These are phyloP conservation scores for Rugosomyces carneus DNA, from an alignment of 1,284 basidiomycete genomes.

Conservation along the genomic window DNA sequence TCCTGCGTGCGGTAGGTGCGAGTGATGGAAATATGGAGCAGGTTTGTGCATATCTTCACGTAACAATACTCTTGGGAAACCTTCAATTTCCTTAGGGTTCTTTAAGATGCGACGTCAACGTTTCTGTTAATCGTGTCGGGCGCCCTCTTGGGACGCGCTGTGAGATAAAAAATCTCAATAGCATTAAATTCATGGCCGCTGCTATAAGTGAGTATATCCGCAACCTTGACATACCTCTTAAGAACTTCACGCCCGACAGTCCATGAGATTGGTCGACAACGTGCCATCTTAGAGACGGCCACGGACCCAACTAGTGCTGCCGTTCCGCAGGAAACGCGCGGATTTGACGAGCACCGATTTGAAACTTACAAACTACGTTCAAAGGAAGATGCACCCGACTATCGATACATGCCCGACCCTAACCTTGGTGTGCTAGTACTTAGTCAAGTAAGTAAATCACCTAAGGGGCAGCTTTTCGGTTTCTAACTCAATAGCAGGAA, in stretches of 20 bases:
- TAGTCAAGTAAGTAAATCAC: slow-evolving; percentile 38
- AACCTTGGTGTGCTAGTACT: slow-evolving; percentile 80
- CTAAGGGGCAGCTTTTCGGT: background rate
- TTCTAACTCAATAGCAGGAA: slow-evolving; percentile 32
- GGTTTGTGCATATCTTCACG: slow-evolving; percentile 35
- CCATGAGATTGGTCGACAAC: slow-evolving; percentile 72
- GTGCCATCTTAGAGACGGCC: slow-evolving; percentile 44
- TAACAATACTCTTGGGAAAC: background rate
- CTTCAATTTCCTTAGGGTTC: slow-evolving; percentile 59
- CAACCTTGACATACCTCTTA: background rate
- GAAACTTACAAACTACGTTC: slow-evolving; percentile 80
- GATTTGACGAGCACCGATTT: slow-evolving; percentile 80
- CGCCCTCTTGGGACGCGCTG: slow-evolving; percentile 78
- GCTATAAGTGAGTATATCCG: slow-evolving; percentile 63
- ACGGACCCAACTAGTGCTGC: slow-evolving; percentile 18
- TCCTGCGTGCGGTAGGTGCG: slow-evolving; percentile 80
- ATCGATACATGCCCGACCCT: slow-evolving; percentile 97
- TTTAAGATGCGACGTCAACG: slow-evolving; percentile 92
- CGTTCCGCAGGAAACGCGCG: slow-evolving; percentile 85
- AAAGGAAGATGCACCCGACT: slow-evolving; percentile 94
- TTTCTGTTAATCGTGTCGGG: slow-evolving; percentile 75
- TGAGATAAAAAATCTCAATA: slow-evolving; percentile 98
- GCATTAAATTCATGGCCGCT: slow-evolving; percentile 78
- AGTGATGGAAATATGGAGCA: slow-evolving; percentile 98
- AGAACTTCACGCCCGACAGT: slow-evolving; percentile 15